phyloP scores from a whole-genome alignment of 176 grass and related monocot species.

The Calamus simplicifolius region DNA sequence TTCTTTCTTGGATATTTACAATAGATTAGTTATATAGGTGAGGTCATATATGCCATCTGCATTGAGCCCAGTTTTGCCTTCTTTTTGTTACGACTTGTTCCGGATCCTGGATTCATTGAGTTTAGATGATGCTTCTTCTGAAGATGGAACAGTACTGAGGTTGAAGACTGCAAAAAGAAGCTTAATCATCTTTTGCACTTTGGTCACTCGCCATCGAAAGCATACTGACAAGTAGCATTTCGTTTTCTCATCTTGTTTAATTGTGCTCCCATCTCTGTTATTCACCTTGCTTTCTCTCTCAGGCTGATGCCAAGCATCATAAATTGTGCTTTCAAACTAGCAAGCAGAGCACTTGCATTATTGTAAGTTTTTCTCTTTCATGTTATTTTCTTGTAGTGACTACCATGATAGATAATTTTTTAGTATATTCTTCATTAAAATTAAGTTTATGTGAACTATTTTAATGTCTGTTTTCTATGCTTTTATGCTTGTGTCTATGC shows the following conservation, averaged over 20 bases:
- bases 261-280: constrained; percentile 20
- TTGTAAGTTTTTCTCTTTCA: constrained; percentile 45
- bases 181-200: constrained; percentile 68
- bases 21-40: constrained; percentile 36
- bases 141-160: constrained; percentile 28
- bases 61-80: constrained; percentile 54
- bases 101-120: constrained; percentile 57
- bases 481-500: too few species aligned
- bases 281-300: constrained; percentile 30
- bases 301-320: constrained; percentile 70
- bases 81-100: constrained; percentile 73
- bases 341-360: constrained; percentile 69
- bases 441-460: too few species aligned
- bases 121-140: constrained; percentile 30
- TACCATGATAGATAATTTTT: too few species aligned
- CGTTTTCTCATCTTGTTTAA: constrained; percentile 24
- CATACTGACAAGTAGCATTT: constrained; percentile 64
- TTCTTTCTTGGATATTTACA: not conserved
- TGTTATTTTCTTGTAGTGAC: not conserved
- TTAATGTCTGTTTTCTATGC: too few species aligned
- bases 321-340: constrained; percentile 52
- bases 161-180: constrained; percentile 88
- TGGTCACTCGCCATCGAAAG: constrained; percentile 78
- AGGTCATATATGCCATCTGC: constrained; percentile 79
- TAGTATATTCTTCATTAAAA: too few species aligned